phyloP scores from a whole-genome alignment of 2,329 filamentous ascomycete species.

The Xylaria digitata region DNA sequence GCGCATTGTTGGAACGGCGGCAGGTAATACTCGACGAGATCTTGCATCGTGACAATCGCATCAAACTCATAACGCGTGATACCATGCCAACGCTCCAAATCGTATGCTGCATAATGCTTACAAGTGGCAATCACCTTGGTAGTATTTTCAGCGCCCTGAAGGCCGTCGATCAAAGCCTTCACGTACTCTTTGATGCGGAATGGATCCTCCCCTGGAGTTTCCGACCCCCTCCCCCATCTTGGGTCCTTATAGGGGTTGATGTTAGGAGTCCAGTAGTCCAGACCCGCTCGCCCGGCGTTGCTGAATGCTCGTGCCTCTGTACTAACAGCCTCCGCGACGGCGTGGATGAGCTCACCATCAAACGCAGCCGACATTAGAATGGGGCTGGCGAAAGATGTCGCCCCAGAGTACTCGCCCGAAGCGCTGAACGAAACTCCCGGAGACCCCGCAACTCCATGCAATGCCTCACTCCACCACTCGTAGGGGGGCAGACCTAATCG shows the following conservation, averaged over 20 bases:
- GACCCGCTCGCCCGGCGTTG: constrained; percentile 47
- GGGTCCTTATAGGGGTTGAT: constrained; percentile 48
- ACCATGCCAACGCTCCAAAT: constrained; percentile 61
- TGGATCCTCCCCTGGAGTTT: constrained; percentile 49
- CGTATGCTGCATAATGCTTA: constrained; percentile 70
- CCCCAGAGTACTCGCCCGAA: constrained; percentile 45
- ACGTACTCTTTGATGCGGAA: constrained; percentile 63
- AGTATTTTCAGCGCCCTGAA: constrained; percentile 55
- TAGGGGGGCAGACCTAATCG: constrained; percentile 69
- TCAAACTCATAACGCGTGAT: constrained; percentile 64
- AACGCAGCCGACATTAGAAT: constrained; percentile 51
- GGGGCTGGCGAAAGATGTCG: constrained; percentile 51
- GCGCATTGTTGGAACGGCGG: constrained; percentile 73
- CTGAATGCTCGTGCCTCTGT: constrained; percentile 50
- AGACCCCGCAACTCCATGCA: constrained; percentile 69
- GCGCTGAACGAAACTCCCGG: constrained; percentile 55
- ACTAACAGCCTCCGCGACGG: constrained; percentile 46
- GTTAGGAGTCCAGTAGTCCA: constrained; percentile 48
- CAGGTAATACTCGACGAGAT: constrained; percentile 75
- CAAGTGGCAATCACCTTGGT: constrained; percentile 64
- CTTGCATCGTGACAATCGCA: constrained; percentile 67
- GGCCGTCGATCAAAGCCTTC: constrained; percentile 63
- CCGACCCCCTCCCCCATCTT: constrained; percentile 47
- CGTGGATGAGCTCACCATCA: constrained; percentile 48
- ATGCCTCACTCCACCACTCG: constrained; percentile 70